Conservation (phyloP, 1,284 basidiomycete genomes). For the Tetrapyrgos nigripes region DNA sequence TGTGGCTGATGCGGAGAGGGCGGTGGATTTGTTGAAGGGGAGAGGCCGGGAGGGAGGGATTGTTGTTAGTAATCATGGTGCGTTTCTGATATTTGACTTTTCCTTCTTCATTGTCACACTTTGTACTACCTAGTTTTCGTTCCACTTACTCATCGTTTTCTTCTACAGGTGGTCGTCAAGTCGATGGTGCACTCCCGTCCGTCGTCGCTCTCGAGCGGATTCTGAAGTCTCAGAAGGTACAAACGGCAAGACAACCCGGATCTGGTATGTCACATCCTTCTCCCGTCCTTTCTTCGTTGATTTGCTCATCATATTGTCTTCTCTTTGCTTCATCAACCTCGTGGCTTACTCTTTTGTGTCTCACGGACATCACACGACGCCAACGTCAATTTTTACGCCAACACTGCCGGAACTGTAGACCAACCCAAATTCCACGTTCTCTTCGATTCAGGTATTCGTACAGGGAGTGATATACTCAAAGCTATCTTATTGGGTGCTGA, state of each 20-base stretch:
- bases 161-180: slow-evolving; percentile 71
- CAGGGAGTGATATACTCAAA: slow-evolving; percentile 79
- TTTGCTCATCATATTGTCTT: too few relatives aligned
- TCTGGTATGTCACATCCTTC: background rate
- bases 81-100: slow-evolving; percentile 13
- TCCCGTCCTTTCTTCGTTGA: too few relatives aligned
- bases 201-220: slow-evolving; percentile 72
- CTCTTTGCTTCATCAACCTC: too few relatives aligned
- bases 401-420: too few relatives aligned
- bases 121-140: background rate
- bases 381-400: too few relatives aligned
- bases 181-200: slow-evolving; percentile 80
- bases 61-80: slow-evolving; percentile 84
- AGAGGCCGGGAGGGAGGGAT: slow-evolving; percentile 72
- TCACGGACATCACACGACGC: too few relatives aligned
- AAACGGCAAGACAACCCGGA: slow-evolving; percentile 50
- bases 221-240: slow-evolving; percentile 61
- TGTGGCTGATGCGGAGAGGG: slow-evolving; percentile 70
- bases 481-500: slow-evolving; percentile 76
- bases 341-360: too few relatives aligned
- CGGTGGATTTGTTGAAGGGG: slow-evolving; percentile 47
- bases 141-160: background rate
- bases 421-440: slow-evolving; percentile 64
- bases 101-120: background rate
- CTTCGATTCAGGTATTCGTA: slow-evolving; percentile 83